Evolutionary conservation across 164 flowering plant species (phyloP).

Genomic region (Magnolia sinica): DNA sequence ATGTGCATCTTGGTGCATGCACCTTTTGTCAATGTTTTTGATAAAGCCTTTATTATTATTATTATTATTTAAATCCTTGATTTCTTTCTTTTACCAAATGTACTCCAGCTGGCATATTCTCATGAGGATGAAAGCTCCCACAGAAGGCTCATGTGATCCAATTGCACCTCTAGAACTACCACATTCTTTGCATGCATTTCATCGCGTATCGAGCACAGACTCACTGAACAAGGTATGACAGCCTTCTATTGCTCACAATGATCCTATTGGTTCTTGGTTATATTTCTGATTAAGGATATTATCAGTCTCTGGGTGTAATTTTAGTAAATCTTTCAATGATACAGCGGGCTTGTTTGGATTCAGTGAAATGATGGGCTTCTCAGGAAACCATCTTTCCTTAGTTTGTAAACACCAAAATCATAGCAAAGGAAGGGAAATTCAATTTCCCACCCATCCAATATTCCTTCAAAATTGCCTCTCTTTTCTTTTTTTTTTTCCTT

Average conservation of each 20-base stretch:
- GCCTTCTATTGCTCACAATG: not conserved
- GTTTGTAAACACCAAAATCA: no score
- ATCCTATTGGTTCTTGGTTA: not conserved
- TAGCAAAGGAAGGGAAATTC: no score
- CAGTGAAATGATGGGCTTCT: no score
- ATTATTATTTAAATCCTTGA: not conserved
- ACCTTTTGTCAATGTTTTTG: not conserved
- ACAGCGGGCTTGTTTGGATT: no score
- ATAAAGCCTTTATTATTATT: not conserved
- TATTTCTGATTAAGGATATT: no score
- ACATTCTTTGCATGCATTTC: slow-evolving; percentile 87
- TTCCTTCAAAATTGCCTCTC: no score
- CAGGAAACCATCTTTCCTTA: no score
- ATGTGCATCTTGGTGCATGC: not conserved
- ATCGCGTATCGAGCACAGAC: slow-evolving; percentile 62
- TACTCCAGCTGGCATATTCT: slow-evolving; percentile 74
- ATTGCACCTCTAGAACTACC: slow-evolving; percentile 86
- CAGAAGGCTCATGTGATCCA: slow-evolving; percentile 70
- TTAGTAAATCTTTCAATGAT: no score
- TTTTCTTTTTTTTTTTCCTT: no score
- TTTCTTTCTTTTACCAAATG: no score
- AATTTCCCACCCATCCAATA: no score
- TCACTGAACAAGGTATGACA: slow-evolving; percentile 46
- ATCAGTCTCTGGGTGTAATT: no score
- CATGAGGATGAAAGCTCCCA: slow-evolving; percentile 76